These are phyloP conservation scores for Dillenia turbinata DNA, from an alignment of 164 flowering plant genomes.

Conservation along the genomic window DNA sequence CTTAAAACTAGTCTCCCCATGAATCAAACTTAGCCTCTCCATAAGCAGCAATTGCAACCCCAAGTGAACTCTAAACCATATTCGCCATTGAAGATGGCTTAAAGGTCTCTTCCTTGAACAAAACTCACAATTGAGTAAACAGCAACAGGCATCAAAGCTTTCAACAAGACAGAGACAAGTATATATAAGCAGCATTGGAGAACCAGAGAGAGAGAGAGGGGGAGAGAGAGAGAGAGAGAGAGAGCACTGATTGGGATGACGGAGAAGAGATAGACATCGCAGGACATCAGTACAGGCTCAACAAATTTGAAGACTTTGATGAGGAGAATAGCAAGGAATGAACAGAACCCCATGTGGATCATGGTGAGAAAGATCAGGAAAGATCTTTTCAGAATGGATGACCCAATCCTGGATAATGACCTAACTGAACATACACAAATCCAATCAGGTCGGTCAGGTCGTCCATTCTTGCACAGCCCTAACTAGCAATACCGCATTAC, in stretches of 20 bases:
- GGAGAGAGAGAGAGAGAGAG: conserved; percentile 2
- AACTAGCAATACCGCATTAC: too few relatives aligned
- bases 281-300: conserved; percentile 34
- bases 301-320: conserved; percentile 34
- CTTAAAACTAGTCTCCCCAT: conserved; percentile 18
- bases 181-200: conserved; percentile 46
- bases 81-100: conserved; percentile 26
- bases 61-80: conserved; percentile 38
- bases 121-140: conserved; percentile 36
- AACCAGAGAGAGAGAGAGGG: conserved; percentile 37
- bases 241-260: conserved; percentile 46
- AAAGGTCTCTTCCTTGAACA: conserved; percentile 27
- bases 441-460: too few relatives aligned
- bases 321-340: conserved; percentile 33
- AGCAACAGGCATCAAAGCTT: conserved; percentile 52
- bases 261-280: conserved; percentile 33
- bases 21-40: conserved; percentile 41
- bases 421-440: too few relatives aligned
- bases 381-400: background rate
- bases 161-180: conserved; percentile 43
- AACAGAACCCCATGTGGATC: conserved; percentile 48
- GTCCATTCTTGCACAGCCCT: too few relatives aligned
- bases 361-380: conserved; percentile 44
- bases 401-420: too few relatives aligned
- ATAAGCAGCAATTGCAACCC: conserved; percentile 45